Conservation (phyloP, 768 basidiomycete genomes). For the Scleroderma bovista region DNA sequence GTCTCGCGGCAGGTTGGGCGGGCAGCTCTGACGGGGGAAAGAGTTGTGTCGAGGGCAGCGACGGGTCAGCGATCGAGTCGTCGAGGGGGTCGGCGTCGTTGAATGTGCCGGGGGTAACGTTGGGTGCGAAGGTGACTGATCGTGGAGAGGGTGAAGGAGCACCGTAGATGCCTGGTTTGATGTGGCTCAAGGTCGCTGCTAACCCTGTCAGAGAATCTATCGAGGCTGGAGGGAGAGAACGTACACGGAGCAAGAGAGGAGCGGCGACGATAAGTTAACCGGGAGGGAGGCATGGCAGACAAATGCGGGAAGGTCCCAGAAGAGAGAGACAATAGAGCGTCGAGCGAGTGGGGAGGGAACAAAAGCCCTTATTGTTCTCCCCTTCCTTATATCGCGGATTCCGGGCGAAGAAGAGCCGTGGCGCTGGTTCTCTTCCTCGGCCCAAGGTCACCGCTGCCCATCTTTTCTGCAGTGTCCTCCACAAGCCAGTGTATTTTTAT, state of each 20-base stretch:
- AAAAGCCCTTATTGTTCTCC: conserved; percentile 22
- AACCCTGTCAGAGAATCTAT: not conserved
- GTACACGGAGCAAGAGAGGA: conserved; percentile 32
- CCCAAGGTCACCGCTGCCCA: not conserved
- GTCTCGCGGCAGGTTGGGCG: conserved; percentile 34
- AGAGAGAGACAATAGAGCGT: conserved; percentile 18
- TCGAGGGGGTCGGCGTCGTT: conserved; percentile 26
- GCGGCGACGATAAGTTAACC: conserved; percentile 35
- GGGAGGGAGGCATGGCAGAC: conserved; percentile 31
- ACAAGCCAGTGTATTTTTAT: not conserved
- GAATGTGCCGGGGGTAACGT: conserved; percentile 52
- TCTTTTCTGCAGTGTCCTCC: not conserved
- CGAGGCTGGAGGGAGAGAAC: not conserved
- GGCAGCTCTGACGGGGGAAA: conserved; percentile 51
- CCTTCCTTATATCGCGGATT: conserved; percentile 17
- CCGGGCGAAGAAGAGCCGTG: not conserved
- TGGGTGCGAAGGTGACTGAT: conserved; percentile 58
- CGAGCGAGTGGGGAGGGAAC: conserved; percentile 5
- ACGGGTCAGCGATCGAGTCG: conserved; percentile 17
- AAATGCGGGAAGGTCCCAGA: conserved; percentile 6
- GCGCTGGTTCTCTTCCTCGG: not conserved
- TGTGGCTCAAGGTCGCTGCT: conserved; percentile 29
- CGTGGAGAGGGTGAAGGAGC: conserved; percentile 35
- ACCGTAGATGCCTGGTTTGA: conserved; percentile 53
- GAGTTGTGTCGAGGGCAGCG: conserved; percentile 33